phyloP scores from a whole-genome alignment of 208 protist genomes.

The Kentomonas sorsogonicus region DNA sequence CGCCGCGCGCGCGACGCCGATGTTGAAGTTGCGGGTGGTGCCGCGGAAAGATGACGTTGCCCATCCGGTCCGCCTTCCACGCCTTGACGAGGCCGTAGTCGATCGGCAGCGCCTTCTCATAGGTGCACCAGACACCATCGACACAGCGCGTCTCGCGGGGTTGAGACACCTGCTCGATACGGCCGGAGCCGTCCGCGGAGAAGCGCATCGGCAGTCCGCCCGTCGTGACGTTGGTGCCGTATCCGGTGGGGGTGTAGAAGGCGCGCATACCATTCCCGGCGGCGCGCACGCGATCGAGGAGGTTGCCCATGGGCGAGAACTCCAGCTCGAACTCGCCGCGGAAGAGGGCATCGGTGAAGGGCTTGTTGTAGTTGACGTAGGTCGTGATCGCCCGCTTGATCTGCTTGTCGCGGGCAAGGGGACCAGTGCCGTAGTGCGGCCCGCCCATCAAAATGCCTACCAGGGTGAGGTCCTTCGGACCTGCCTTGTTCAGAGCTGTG shows the following conservation, averaged over 20 bases:
- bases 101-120: conserved; percentile 85
- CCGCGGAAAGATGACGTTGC: conserved; percentile 73
- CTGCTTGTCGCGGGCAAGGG: conserved; percentile 80
- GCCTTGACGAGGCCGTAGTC: conserved; percentile 92
- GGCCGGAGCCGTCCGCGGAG: conserved; percentile 55
- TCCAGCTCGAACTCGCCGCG: conserved; percentile 92
- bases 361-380: conserved; percentile 93
- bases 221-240: conserved; percentile 79
- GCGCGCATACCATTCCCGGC: conserved; percentile 93
- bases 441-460: conserved; percentile 88
- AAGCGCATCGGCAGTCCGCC: conserved; percentile 89
- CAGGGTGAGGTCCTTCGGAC: conserved; percentile 86
- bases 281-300: conserved; percentile 88
- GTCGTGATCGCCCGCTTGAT: conserved; percentile 68
- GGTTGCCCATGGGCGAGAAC: conserved; percentile 93
- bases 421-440: conserved; percentile 90
- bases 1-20: conserved; percentile 64
- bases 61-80: conserved; percentile 83
- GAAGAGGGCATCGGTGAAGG: conserved; percentile 89
- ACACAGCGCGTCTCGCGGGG: conserved; percentile 79
- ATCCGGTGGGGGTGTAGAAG: conserved; percentile 93
- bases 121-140: conserved; percentile 77
- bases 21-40: conserved; percentile 93
- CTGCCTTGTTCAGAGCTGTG: conserved; percentile 39
- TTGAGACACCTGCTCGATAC: conserved; percentile 43